Conservation (phyloP, 345 rosid genomes). For the Jatropha curcas region DNA sequence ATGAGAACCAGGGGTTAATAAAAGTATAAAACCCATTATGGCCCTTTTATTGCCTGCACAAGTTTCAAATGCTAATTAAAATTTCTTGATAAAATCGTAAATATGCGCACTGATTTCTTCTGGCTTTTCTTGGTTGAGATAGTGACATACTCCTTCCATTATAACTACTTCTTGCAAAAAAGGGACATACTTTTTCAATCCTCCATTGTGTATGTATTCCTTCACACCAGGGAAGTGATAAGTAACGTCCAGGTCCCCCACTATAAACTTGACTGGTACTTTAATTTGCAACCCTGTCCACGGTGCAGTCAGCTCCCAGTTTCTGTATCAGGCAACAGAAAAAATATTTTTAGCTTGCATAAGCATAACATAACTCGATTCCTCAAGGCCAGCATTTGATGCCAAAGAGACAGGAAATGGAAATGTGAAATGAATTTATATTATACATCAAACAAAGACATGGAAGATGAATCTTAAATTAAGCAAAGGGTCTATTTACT, state of each 20-base stretch:
- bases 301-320: conserved; percentile 23
- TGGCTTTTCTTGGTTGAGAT: conserved; percentile 15
- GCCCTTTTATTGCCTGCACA: background rate
- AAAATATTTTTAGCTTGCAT: background rate
- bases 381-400: too few relatives aligned
- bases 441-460: background rate
- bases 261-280: conserved; percentile 23
- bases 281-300: conserved; percentile 21
- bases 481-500: background rate
- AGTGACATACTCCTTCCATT: conserved; percentile 21
- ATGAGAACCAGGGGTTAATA: too few relatives aligned
- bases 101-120: conserved; percentile 18
- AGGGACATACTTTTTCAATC: conserved; percentile 16
- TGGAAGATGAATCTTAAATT: background rate
- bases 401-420: too few relatives aligned
- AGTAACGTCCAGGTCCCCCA: conserved; percentile 14
- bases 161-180: conserved; percentile 19
- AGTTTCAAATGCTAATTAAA: conserved; percentile 12
- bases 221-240: conserved; percentile 15
- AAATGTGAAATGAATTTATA: too few relatives aligned
- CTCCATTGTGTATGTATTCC: conserved; percentile 13
- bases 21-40: background rate
- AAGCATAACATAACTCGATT: conserved; percentile 1
- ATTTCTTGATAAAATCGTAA: conserved; percentile 23
- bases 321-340: conserved; percentile 14